These are phyloP conservation scores for Ottelia alismoides DNA, from an alignment of 106 monocot genomes.

Conservation along the genomic window DNA sequence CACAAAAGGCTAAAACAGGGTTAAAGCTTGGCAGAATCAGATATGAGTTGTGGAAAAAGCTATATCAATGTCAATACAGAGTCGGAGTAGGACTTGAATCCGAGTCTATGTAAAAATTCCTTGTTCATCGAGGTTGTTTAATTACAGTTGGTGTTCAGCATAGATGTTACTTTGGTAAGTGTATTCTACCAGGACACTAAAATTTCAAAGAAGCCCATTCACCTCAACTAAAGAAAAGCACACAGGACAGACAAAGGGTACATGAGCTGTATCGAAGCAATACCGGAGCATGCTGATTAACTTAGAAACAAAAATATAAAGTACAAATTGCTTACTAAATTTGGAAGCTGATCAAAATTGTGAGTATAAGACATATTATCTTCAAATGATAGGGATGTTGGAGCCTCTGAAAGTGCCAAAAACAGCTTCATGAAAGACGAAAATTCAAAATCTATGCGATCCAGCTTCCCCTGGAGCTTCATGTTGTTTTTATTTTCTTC, in stretches of 20 bases:
- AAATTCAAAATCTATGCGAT: slow-evolving; percentile 48
- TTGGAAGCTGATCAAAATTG: slow-evolving; percentile 28
- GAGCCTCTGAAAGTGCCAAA: slow-evolving; percentile 39
- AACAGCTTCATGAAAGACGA: slow-evolving; percentile 40
- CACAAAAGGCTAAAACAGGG: no score
- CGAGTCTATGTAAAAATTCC: no score
- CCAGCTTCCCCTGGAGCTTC: slow-evolving; percentile 52
- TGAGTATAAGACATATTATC: slow-evolving; percentile 17
- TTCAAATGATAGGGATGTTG: slow-evolving; percentile 18
- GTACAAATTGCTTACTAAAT: slow-evolving; percentile 39
- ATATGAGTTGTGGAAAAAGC: no score
- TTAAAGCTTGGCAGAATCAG: no score
- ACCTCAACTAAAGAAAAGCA: no score
- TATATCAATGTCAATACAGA: no score
- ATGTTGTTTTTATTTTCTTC: slow-evolving; percentile 57
- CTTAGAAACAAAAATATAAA: neutral
- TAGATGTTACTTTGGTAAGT: neutral
- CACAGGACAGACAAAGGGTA: no score
- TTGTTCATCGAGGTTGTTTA: no score
- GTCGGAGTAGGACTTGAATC: no score
- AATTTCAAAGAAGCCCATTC: neutral
- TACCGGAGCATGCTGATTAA: neutral
- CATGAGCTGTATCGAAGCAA: no score
- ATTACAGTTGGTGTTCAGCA: no score
- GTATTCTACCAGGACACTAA: no score